phyloP scores from a whole-genome alignment of 1,284 basidiomycete species.

The Malassezia brasiliensis region DNA sequence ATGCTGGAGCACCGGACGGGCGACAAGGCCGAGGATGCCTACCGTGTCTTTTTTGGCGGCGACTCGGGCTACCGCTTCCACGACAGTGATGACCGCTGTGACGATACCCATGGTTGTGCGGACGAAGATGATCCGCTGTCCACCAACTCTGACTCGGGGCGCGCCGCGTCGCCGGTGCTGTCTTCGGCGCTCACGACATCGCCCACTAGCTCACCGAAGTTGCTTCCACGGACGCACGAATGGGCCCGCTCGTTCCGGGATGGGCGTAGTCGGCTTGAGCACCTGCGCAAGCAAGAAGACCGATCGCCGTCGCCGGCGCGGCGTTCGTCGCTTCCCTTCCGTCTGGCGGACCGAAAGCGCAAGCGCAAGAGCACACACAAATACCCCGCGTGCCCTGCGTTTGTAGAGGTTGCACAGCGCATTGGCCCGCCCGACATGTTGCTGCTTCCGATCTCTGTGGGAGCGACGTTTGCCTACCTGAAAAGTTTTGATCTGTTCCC shows the following conservation, averaged over 20 bases:
- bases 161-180: background rate
- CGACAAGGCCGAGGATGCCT: slow-evolving; percentile 5
- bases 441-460: slow-evolving; percentile 42
- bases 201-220: background rate
- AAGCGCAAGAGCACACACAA: background rate
- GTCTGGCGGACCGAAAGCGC: no score
- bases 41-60: slow-evolving; percentile 38
- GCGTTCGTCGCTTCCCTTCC: background rate
- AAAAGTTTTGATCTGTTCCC: slow-evolving; percentile 35
- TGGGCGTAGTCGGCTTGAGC: background rate
- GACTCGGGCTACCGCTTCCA: slow-evolving; percentile 44
- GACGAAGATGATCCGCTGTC: background rate
- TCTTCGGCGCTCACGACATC: background rate
- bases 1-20: slow-evolving; percentile 22
- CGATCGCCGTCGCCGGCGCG: background rate
- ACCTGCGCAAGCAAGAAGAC: background rate
- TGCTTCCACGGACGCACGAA: background rate
- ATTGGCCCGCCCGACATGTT: slow-evolving; percentile 30
- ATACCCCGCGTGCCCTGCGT: slow-evolving; percentile 39
- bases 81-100: background rate
- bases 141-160: background rate
- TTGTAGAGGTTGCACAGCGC: slow-evolving; percentile 25
- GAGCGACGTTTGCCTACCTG: slow-evolving; percentile 40
- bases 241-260: background rate
- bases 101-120: background rate